Percentiles rank a stretch among this genome's conserved stretches.
These are phyloP conservation scores for Pichia gijzeniarum DNA, from an alignment of 805 yeast genomes.

Conservation along the genomic window DNA sequence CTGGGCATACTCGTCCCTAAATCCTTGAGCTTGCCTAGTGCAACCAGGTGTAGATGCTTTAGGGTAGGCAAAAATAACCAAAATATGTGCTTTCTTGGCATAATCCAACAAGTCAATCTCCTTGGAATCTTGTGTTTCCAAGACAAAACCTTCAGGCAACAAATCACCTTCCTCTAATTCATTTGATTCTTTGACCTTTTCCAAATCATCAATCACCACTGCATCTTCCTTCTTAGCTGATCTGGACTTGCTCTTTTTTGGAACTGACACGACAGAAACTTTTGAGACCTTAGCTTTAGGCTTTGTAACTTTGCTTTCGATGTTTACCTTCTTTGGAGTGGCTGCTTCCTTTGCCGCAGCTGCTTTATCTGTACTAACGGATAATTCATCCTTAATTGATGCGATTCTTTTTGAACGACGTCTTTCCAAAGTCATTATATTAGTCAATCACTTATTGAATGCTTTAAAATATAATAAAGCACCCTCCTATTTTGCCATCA, in stretches of 20 bases:
- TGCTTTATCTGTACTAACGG: neutral
- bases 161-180: constrained; percentile 15
- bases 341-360: neutral
- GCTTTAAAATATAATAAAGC: too few relatives aligned
- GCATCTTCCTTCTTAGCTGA: constrained; percentile 3
- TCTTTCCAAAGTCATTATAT: neutral
- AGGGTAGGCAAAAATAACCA: constrained; percentile 74
- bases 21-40: constrained; percentile 90
- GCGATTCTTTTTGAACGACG: constrained; percentile 11
- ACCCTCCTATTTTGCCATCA: too few relatives aligned
- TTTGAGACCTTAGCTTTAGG: neutral
- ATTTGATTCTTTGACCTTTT: neutral
- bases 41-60: constrained; percentile 95
- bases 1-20: constrained; percentile 55
- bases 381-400: constrained; percentile 5
- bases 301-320: neutral
- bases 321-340: neutral
- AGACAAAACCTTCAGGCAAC: constrained; percentile 9
- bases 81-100: constrained; percentile 32
- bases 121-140: constrained; percentile 47
- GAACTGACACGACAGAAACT: too few relatives aligned
- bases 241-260: neutral
- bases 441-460: too few relatives aligned
- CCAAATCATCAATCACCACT: constrained; percentile 3
- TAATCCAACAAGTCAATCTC: constrained; percentile 22